Conservation (phyloP, 495 filamentous ascomycete species). For the Penicillium subrubescens region DNA sequence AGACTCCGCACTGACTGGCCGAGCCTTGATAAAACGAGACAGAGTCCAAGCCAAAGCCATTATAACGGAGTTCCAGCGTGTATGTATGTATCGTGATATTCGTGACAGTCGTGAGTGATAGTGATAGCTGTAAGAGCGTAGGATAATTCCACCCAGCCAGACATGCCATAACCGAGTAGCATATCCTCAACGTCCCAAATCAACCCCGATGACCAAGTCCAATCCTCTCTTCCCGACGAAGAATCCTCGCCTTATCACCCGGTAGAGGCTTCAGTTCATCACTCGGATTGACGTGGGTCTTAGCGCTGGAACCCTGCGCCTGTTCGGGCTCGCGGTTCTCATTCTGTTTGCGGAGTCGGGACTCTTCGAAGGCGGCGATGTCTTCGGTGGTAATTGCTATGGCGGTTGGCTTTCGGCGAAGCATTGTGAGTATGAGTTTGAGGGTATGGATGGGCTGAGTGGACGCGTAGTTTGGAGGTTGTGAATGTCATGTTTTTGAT, state of each 20-base stretch:
- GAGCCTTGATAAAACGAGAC: background rate
- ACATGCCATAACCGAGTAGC: background rate
- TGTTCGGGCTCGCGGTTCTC: conserved; percentile 30
- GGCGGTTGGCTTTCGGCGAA: conserved; percentile 77
- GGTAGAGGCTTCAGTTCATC: conserved; percentile 61
- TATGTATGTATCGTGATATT: background rate
- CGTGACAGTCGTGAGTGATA: background rate
- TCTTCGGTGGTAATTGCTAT: conserved; percentile 80
- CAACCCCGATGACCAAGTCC: conserved; percentile 41
- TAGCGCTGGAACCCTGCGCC: conserved; percentile 18
- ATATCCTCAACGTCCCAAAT: conserved; percentile 1
- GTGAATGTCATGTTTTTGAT: background rate
- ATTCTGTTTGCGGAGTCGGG: conserved; percentile 36
- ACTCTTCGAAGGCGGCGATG: conserved; percentile 73
- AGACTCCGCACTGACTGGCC: background rate
- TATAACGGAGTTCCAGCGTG: background rate
- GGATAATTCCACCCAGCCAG: background rate
- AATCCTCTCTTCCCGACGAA: conserved; percentile 53
- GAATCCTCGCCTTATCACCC: conserved; percentile 53
- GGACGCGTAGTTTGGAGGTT: background rate
- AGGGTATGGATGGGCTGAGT: background rate
- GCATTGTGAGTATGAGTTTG: conserved; percentile 52
- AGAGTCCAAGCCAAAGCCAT: background rate
- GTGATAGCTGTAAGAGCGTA: background rate
- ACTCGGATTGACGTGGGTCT: conserved; percentile 52